Evolutionary conservation across 1,284 basidiomycete genomes (phyloP).

Genomic region (Irpex rosettiformis): DNA sequence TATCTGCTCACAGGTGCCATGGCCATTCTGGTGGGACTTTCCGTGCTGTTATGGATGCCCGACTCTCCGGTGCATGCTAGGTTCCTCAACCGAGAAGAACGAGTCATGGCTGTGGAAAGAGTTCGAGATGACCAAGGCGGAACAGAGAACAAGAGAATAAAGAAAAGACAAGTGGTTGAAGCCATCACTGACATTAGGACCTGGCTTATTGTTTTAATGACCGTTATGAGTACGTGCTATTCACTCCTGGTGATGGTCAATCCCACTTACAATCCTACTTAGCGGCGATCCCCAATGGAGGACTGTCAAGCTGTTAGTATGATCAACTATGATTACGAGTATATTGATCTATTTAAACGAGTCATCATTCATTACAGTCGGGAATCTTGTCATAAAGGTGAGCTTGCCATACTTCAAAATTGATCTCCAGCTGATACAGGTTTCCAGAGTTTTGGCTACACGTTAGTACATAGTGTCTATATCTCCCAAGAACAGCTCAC

Average conservation of each 20-base stretch:
- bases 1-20: slow-evolving; percentile 59
- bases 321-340: neutral
- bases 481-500: neutral
- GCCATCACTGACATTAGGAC: slow-evolving; percentile 58
- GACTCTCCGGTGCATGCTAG: slow-evolving; percentile 62
- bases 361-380: slow-evolving; percentile 36
- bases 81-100: slow-evolving; percentile 55
- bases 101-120: slow-evolving; percentile 60
- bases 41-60: slow-evolving; percentile 59
- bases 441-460: slow-evolving; percentile 52
- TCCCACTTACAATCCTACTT: too few species aligned
- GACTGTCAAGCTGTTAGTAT: slow-evolving; percentile 56
- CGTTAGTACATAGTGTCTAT: slow-evolving; percentile 31
- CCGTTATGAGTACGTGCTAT: slow-evolving; percentile 53
- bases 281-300: slow-evolving; percentile 66
- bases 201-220: slow-evolving; percentile 59
- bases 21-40: slow-evolving; percentile 55
- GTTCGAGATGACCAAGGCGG: slow-evolving; percentile 67
- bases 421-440: neutral
- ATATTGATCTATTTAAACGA: neutral
- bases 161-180: slow-evolving; percentile 56
- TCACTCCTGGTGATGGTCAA: too few species aligned
- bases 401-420: neutral
- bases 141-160: slow-evolving; percentile 57
- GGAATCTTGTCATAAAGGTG: slow-evolving; percentile 54